Evolutionary conservation across 805 yeast genomes (phyloP), one percentile per base, ranked within the genome.

Genomic region (Brettanomyces nanus): DNA sequence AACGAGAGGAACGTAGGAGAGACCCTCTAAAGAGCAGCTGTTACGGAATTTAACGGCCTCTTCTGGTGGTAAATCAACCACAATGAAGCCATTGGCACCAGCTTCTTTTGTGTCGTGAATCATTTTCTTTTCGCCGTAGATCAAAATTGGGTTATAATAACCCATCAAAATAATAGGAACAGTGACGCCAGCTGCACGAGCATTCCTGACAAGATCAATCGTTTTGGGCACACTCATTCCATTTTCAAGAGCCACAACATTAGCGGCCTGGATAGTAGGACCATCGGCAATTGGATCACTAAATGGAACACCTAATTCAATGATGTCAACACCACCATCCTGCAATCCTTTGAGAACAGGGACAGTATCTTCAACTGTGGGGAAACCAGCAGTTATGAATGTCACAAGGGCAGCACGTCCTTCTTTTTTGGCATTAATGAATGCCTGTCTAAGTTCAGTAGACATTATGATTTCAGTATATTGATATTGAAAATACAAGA

Each of bases 231-330:
- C 77, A 22, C 86, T 80, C 42, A 87, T 75, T 11, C 95, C 95
- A 52, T 92, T 90, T 19, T 74, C 70, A 45, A 92, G 69, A 15
- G 98, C 92, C n/a, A 65, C 67, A 17, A 74, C 75, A 64, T 89
- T 89, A 28, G 97, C 86, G 25, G 68, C 77, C 65, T 92, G 98
- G 53, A 92, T 92, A 14, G 95, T 85, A 28, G 97, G 95, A 34
- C 99, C 99, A 61, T 92, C 99, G 25, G 97, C 99, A 58, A 92
- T 87, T 28, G 99, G 98, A 59, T 92, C 99, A 18, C 95, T 81
- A 60, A 92, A 92, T 34, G 99, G 99, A 58, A 92, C 65, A 45
- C 99, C 98, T 33, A 92, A 65, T 64, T 92, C 99, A 49, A 92
- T 85, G 44, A 92, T 73, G 56, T 92, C 97, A 28, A 84, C 94